These are phyloP conservation scores for Blastosporella zonata DNA, from an alignment of 1,284 basidiomycete genomes.

Conservation along the genomic window DNA sequence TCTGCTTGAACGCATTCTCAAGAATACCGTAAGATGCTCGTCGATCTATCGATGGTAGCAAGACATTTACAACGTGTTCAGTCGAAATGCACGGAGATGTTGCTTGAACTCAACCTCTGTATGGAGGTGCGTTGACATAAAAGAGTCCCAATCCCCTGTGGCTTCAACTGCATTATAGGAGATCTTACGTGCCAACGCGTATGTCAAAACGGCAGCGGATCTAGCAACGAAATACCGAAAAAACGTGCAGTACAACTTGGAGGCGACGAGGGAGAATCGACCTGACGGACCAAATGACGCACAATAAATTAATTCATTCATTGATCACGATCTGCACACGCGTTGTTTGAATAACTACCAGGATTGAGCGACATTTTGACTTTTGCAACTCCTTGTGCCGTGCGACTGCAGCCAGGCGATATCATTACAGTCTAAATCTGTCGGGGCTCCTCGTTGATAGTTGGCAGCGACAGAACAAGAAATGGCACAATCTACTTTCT, in stretches of 20 bases:
- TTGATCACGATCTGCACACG: slow-evolving; percentile 4
- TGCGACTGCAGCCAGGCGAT: no score
- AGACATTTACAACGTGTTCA: slow-evolving; percentile 26
- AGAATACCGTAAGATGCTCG: slow-evolving; percentile 66
- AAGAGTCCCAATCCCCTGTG: not conserved
- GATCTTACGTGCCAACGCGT: slow-evolving; percentile 66
- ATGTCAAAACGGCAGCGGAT: slow-evolving; percentile 74
- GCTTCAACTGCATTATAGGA: slow-evolving; percentile 43
- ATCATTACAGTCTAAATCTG: no score
- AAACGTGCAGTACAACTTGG: slow-evolving; percentile 84
- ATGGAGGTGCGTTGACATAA: slow-evolving; percentile 50
- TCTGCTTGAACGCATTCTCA: slow-evolving; percentile 85
- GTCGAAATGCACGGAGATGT: slow-evolving; percentile 79
- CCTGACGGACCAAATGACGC: not conserved
- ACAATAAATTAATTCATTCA: not conserved
- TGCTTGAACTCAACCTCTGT: slow-evolving; percentile 79
- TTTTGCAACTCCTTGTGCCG: not conserved
- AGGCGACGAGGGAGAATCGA: slow-evolving; percentile 51
- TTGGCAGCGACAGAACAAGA: no score
- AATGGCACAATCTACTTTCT: not conserved
- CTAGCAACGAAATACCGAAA: slow-evolving; percentile 78
- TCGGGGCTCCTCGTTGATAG: no score
- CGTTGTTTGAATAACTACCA: not conserved
- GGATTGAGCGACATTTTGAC: not conserved
- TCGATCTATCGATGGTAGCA: slow-evolving; percentile 7